phyloP scores from a whole-genome alignment of 2,329 filamentous ascomycete species.

The Xylaria sp. region DNA sequence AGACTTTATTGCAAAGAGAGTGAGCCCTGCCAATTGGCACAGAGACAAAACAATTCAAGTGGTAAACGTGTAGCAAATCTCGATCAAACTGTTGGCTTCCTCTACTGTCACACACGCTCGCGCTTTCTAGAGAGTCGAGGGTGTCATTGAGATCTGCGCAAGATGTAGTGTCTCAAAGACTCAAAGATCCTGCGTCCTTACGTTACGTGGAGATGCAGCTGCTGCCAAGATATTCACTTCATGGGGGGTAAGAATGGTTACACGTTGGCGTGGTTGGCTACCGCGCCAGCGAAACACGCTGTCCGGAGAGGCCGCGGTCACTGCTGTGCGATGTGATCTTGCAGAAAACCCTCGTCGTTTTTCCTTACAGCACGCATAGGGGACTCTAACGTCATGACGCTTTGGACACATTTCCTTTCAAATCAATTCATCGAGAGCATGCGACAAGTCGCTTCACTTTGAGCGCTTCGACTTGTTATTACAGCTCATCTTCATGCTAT shows the following conservation, averaged over 20 bases:
- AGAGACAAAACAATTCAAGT: conserved; percentile 55
- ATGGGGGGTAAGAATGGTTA: conserved; percentile 18
- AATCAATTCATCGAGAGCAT: conserved; percentile 7
- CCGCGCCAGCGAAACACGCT: conserved; percentile 15
- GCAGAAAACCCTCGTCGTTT: conserved; percentile 27
- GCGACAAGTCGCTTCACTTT: conserved; percentile 25
- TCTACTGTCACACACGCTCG: conserved; percentile 47
- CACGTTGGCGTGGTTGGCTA: conserved; percentile 19
- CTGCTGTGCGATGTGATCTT: conserved; percentile 36
- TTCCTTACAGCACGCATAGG: conserved; percentile 14
- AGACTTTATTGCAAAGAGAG: conserved; percentile 60
- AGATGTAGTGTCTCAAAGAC: conserved; percentile 2
- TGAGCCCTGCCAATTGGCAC: conserved; percentile 56
- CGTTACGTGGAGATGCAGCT: conserved; percentile 28
- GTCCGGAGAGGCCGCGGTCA: conserved; percentile 11
- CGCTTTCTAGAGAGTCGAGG: conserved; percentile 20
- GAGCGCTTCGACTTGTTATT: not conserved
- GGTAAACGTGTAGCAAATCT: conserved; percentile 59
- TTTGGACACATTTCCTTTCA: conserved; percentile 11
- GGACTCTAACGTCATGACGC: conserved; percentile 7
- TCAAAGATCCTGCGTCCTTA: conserved; percentile 10
- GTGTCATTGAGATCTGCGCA: conserved; percentile 19
- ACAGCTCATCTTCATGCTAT: conserved; percentile 15
- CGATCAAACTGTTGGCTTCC: conserved; percentile 65
- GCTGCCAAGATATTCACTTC: conserved; percentile 30